Evolutionary conservation across 1,139 yeast genomes (phyloP), one percentile per base, ranked within the genome.

Genomic region (Debaryomyces nepalensis): DNA sequence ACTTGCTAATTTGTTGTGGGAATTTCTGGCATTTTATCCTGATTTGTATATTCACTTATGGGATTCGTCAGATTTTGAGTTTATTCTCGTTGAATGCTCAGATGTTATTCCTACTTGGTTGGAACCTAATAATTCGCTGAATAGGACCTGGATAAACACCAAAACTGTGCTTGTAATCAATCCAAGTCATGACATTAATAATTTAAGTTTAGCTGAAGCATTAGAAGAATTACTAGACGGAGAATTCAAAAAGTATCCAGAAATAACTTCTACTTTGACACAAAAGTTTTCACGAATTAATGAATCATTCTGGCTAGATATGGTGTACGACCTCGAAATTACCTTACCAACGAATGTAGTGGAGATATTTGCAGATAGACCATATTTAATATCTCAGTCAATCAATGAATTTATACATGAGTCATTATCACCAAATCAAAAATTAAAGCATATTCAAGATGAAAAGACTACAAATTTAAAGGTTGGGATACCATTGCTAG

Each of bases 51-150:
- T 81, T 7, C 79, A 76, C 41, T 49, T 78, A 1, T 66, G 69
- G 49, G 87, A 82, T 53, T 71, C 75, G 1, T 40, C 42, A 12
- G 84, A 77, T 38, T 79, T 81, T 3, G 89, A 84, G 46, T 74
- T 79, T 37, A 42, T 83, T 4, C 55, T 83, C 39, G 71, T 77
- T 8, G 81, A 78, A 44, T 68, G 75, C 3, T 66, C 74, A 27
- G 74, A 75, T 9, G 43, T 52, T 3, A 43, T 75, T 1, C 81
- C 80, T 0, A 65, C 62, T 1, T 74, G 79, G 75, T 49, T 77
- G 7, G 61, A 59, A 8, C 79, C 79, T 0, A 63, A 56, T 4
- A 58, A 58, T 23, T 62, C 77, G 0, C 51, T 57, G 7, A 73
- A 77, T 47, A 57, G 83, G 40, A 61, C 68, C 0, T 76, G 81